Conservation (phyloP, 179 eudicot species). For the Beta corolliflora region DNA sequence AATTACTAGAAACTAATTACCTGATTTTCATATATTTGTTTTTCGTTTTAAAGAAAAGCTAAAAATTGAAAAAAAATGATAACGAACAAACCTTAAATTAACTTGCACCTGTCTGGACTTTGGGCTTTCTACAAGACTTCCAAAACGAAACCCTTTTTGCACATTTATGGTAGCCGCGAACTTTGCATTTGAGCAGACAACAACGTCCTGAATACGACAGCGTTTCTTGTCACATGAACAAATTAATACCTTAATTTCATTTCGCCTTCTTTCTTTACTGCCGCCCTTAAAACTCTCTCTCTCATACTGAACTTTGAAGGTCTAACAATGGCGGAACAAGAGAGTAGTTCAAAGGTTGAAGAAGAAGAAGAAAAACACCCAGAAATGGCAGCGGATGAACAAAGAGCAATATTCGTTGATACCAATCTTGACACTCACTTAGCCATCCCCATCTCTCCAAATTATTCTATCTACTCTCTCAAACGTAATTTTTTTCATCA, state of each 20-base stretch:
- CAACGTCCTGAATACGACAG: not conserved
- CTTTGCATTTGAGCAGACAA: no score
- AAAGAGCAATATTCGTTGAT: slow-evolving; percentile 49
- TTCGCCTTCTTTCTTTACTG: not conserved
- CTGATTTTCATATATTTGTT: no score
- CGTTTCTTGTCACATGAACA: not conserved
- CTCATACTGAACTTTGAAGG: not conserved
- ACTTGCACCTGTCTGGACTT: no score
- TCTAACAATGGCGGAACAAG: not conserved
- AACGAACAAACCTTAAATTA: no score
- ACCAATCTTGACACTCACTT: slow-evolving; percentile 64
- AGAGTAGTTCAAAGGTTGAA: not conserved
- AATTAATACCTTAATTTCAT: not conserved
- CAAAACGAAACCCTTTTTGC: no score
- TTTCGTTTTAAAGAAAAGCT: no score
- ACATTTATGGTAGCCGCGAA: no score
- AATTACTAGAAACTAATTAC: no score
- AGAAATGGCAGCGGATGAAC: not conserved
- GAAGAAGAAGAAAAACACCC: not conserved
- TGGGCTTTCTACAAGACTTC: no score
- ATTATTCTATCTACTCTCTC: slow-evolving; percentile 8
- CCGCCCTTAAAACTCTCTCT: not conserved
- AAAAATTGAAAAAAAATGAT: no score
- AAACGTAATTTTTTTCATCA: slow-evolving; percentile 5
- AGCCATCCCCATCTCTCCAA: slow-evolving; percentile 42